phyloP scores from a whole-genome alignment of 164 flowering plant genomes.

The Liriodendron chinense region DNA sequence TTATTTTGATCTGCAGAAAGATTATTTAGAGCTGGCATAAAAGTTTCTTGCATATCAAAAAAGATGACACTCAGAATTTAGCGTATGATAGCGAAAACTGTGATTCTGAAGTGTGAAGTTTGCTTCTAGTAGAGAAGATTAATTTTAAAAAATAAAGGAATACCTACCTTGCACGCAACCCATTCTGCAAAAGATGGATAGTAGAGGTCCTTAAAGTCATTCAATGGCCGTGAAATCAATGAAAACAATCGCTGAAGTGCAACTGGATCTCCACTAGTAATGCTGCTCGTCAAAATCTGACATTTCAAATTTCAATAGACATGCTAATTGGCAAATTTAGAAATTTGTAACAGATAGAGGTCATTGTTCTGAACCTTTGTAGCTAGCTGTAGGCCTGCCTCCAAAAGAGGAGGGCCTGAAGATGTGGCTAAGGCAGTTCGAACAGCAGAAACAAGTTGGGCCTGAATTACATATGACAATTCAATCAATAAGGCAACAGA shows the following conservation, averaged over 20 bases:
- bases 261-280: slow-evolving; percentile 79
- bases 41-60: no score
- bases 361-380: slow-evolving; percentile 61
- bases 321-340: slow-evolving; percentile 6
- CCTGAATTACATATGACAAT: slow-evolving; percentile 41
- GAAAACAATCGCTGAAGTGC: slow-evolving; percentile 86
- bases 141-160: not conserved
- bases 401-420: slow-evolving; percentile 83
- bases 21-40: not conserved
- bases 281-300: slow-evolving; percentile 88
- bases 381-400: slow-evolving; percentile 89
- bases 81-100: not conserved
- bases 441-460: slow-evolving; percentile 92
- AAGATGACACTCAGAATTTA: not conserved
- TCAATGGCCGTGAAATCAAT: slow-evolving; percentile 77
- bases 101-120: slow-evolving; percentile 2
- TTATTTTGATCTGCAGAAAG: slow-evolving; percentile 62
- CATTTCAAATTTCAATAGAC: slow-evolving; percentile 16
- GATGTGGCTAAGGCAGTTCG: slow-evolving; percentile 75
- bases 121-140: not conserved
- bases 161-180: slow-evolving; percentile 90
- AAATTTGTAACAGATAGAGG: slow-evolving; percentile 1
- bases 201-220: slow-evolving; percentile 77
- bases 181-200: slow-evolving; percentile 99
- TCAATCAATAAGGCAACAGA: slow-evolving; percentile 14